Conservation (phyloP, 306 rosid species). For the Myrica gale region DNA sequence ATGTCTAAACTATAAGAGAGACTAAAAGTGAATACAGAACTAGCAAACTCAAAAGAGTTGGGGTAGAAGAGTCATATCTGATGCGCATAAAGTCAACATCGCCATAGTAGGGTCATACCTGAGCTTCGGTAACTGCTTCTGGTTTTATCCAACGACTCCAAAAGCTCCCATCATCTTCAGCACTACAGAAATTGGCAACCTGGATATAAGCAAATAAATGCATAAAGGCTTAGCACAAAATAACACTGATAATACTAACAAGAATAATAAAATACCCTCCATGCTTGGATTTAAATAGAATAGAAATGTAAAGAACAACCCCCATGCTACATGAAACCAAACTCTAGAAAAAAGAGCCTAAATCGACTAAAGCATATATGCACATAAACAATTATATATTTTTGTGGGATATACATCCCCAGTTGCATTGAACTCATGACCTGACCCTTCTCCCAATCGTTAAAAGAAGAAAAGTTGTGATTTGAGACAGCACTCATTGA, state of each 20-base stretch:
- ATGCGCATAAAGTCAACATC: background rate
- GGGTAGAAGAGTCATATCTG: background rate
- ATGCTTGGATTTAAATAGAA: background rate
- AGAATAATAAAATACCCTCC: background rate
- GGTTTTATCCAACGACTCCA: constrained; percentile 99
- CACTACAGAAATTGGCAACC: constrained; percentile 91
- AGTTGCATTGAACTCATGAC: background rate
- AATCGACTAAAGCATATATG: no score
- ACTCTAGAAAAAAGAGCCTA: background rate
- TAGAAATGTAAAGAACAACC: background rate
- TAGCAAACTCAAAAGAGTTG: background rate
- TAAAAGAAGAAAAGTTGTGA: background rate
- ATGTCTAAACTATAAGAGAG: constrained; percentile 14
- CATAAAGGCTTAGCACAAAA: background rate
- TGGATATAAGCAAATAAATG: constrained; percentile 27
- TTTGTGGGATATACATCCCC: background rate
- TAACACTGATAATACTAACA: no score
- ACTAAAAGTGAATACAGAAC: background rate
- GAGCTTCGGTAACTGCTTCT: constrained; percentile 77
- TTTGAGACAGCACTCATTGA: background rate
- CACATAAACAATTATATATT: no score
- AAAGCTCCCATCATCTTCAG: constrained; percentile 95
- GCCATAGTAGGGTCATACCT: constrained; percentile 49
- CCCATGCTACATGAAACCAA: background rate
- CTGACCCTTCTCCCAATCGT: background rate